Evolutionary conservation across 805 yeast genomes (phyloP).

Genomic region (Ogataea saltuana): DNA sequence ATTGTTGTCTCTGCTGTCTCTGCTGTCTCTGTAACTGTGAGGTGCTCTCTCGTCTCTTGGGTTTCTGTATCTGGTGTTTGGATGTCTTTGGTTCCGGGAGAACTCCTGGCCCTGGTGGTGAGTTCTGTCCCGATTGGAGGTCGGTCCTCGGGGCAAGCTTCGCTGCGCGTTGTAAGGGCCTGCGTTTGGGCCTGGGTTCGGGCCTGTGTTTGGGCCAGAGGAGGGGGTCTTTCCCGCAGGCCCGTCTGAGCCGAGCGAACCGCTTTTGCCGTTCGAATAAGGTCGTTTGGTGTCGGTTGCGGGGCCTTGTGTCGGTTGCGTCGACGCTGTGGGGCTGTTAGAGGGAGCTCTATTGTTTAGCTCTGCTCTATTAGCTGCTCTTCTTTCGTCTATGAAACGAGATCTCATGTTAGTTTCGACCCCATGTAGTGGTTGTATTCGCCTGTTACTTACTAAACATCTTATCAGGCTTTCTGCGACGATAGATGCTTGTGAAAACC

Average conservation of each 20-base stretch:
- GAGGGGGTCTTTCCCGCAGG: no score
- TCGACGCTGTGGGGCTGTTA: neutral
- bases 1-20: no score
- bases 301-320: no score
- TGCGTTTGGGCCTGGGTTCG: no score
- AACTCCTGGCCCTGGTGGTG: neutral
- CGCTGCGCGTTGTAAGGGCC: neutral
- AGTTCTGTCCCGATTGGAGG: no score
- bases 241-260: no score
- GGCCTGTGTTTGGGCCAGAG: no score
- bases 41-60: constrained; percentile 2
- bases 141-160: constrained; percentile 9
- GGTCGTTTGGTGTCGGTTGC: no score
- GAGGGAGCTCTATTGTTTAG: constrained; percentile 3
- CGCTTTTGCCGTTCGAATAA: no score
- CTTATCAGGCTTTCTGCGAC: no score
- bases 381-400: constrained; percentile 28
- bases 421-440: neutral
- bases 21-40: constrained; percentile 7
- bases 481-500: no score
- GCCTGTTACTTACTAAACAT: constrained; percentile 9
- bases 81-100: neutral
- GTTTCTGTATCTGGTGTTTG: constrained; percentile 6
- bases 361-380: constrained; percentile 27
- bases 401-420: neutral